A percentile compares a stretch with the other conserved stretches of the same genome.
Evolutionary conservation across 345 rosid genomes (phyloP).

Genomic region (Gynandropsis gynandra): DNA sequence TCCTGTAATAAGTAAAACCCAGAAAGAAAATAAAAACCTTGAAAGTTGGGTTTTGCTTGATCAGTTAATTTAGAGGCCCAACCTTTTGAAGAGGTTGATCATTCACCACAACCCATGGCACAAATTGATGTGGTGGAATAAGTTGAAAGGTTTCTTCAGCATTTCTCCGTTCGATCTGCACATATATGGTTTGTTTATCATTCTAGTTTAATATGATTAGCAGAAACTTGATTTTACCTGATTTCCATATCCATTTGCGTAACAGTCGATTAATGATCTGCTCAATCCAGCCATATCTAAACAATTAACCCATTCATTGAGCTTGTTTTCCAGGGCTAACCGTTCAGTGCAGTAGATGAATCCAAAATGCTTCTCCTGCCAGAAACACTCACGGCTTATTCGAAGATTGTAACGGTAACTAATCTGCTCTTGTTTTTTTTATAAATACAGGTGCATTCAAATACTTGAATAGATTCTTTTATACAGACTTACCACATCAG

Average conservation of each 20-base stretch:
- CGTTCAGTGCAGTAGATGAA: slow-evolving; percentile 47
- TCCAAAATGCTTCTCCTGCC: slow-evolving; percentile 46
- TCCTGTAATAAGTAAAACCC: slow-evolving; percentile 38
- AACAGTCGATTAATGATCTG: slow-evolving; percentile 40
- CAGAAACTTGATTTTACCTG: slow-evolving; percentile 27
- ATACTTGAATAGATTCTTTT: too few species aligned
- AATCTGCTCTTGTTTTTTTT: not conserved
- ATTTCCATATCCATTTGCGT: slow-evolving; percentile 42
- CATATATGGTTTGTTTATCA: not conserved
- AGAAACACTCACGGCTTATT: not conserved
- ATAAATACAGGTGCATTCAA: not conserved
- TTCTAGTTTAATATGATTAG: not conserved
- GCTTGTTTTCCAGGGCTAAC: slow-evolving; percentile 34
- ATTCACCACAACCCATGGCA: slow-evolving; percentile 65
- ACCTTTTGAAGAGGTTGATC: slow-evolving; percentile 51
- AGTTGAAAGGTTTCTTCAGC: slow-evolving; percentile 49
- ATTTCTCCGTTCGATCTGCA: slow-evolving; percentile 45
- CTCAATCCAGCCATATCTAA: slow-evolving; percentile 37
- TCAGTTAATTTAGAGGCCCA: slow-evolving; percentile 4
- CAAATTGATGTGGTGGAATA: slow-evolving; percentile 49
- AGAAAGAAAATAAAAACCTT: not conserved
- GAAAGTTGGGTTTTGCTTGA: slow-evolving; percentile 3
- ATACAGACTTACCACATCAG: slow-evolving; percentile 39
- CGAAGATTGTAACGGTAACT: not conserved
- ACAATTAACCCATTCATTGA: slow-evolving; percentile 43